Base-by-base conservation (phyloP, 140 eudicot genomes). In the Bidens hawaiensis region DNA sequence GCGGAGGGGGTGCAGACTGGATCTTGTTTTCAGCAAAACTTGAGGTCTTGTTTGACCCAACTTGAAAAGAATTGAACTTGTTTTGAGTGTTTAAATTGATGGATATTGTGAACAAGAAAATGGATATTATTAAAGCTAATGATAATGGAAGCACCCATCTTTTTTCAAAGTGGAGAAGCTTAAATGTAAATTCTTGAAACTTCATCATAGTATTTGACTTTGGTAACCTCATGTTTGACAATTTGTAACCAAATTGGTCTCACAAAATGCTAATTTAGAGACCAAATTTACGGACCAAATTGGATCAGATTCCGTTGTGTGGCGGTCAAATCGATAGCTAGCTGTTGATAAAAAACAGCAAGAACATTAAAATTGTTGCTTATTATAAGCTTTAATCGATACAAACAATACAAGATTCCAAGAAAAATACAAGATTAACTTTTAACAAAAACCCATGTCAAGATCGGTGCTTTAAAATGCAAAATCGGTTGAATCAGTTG, bases 71-170 rank as follows among this genome's bases (percentile, higher is more conserved):
- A 86, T 61, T 4, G 97, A 71, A 75, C 83, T 85, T 67, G 83
- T 45, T 28, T 74, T 65, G 54, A 1, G 77, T 69, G 15, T 89
- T 87, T 77, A 89, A 55, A 64, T 86, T 89, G 72, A 89, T 81
- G 24, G 74, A 70, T 24, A 94, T 75, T n/a, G 83, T 95, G 6
- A 83, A 17, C 18, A 89, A 65, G 70, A 81, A 81, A 15, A 83
- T 10, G 13, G 79, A 81, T 45, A 83, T 33, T 10, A 83, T 49
- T 3, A 82, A 89, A 46, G 73, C 78, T 51, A 86, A 41, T 6
- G 80, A 83, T 30, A 89, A 75, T 9, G 95, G 84, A 65, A 86
- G 76, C n/a, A 77, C 75, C 95, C 97, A 89, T 72, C 71, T 80
- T 74, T 72, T 86, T 69, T 89, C 95, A 75, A 83, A 47, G 64